These are phyloP conservation scores for Silene coronaria DNA, from an alignment of 179 eudicot species.

Conservation along the genomic window DNA sequence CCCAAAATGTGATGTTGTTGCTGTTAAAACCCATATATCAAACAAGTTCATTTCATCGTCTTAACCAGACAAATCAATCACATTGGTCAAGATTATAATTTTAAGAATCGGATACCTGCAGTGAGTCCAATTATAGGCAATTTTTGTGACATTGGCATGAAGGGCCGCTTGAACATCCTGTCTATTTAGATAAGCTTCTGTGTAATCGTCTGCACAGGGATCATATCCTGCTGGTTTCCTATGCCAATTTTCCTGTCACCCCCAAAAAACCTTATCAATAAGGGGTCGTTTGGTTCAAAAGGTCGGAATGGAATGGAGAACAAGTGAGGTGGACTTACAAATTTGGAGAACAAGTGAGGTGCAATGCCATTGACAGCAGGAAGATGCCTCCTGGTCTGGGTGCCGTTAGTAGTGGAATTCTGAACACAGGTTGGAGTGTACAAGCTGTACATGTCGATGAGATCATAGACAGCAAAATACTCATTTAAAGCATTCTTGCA, in stretches of 20 bases:
- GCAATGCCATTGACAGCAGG: constrained; percentile 32
- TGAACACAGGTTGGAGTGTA: constrained; percentile 50
- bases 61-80: not conserved
- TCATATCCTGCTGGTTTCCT: constrained; percentile 33
- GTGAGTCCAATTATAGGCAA: constrained; percentile 28
- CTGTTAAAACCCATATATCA: constrained; percentile 22
- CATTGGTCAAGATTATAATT: not conserved
- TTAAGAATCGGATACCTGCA: constrained; percentile 24
- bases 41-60: not conserved
- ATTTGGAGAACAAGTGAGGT: constrained; percentile 51
- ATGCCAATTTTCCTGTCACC: constrained; percentile 36
- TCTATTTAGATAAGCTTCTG: constrained; percentile 25
- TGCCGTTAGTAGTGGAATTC: constrained; percentile 8
- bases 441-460: constrained; percentile 88
- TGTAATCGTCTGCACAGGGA: constrained; percentile 28
- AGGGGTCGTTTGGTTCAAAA: not conserved
- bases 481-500: constrained; percentile 40
- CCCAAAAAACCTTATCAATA: not conserved
- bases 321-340: constrained; percentile 36
- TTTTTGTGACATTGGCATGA: constrained; percentile 34
- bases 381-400: constrained; percentile 13
- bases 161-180: constrained; percentile 36
- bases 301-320: not conserved
- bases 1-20: constrained; percentile 45
- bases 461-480: constrained; percentile 58